phyloP scores from a whole-genome alignment of 2,329 filamentous ascomycete genomes.

The Aspergillus texensis region DNA sequence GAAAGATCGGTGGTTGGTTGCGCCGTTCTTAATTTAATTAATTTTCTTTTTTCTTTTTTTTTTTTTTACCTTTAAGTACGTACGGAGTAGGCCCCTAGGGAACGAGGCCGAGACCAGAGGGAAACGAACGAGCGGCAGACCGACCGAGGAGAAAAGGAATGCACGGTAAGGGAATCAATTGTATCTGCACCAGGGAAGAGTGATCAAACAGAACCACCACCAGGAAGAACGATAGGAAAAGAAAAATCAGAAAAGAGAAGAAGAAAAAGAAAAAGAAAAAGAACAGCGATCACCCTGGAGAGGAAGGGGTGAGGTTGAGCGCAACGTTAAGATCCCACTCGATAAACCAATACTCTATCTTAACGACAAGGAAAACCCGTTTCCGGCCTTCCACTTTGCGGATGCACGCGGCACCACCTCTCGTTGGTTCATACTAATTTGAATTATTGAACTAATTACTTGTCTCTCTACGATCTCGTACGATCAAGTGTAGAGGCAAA shows the following conservation, averaged over 20 bases:
- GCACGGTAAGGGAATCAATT: not conserved
- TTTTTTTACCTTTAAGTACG: conserved; percentile 4
- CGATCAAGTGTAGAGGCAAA: not conserved
- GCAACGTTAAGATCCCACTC: not conserved
- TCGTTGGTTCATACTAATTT: too few species aligned
- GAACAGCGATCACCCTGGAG: conserved; percentile 1
- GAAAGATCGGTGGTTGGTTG: conserved; percentile 8
- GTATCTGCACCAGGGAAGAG: conserved; percentile 2
- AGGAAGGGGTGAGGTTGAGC: conserved; percentile 3
- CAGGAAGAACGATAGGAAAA: not conserved
- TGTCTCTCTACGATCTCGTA: not conserved
- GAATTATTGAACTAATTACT: not conserved
- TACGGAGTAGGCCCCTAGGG: conserved; percentile 10
- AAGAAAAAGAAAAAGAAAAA: not conserved
- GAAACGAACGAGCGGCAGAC: conserved; percentile 19
- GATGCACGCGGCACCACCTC: not conserved
- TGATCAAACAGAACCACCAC: not conserved
- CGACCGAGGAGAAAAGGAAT: conserved; percentile 10
- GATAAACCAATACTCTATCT: not conserved
- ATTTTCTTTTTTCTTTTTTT: conserved; percentile 7
- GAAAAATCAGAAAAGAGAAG: not conserved
- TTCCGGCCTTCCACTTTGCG: not conserved
- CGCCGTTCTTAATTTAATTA: conserved; percentile 5
- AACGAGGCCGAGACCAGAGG: conserved; percentile 10
- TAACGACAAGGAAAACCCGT: not conserved